These are phyloP conservation scores for Suhomyces sp. DNA, from an alignment of 805 yeast species.

Conservation along the genomic window DNA sequence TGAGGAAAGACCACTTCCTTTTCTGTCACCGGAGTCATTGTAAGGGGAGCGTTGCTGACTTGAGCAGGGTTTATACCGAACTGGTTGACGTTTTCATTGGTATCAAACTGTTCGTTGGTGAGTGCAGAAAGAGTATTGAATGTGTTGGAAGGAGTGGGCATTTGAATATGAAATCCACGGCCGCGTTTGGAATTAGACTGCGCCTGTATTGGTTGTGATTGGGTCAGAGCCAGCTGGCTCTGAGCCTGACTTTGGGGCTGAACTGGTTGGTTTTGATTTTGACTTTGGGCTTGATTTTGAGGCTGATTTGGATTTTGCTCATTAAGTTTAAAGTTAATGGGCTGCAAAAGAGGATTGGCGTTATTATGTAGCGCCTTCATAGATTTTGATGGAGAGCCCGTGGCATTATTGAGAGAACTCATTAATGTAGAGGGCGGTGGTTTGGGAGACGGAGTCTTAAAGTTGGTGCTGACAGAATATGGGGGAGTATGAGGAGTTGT, in stretches of 20 bases:
- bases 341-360: slow-evolving; percentile 50
- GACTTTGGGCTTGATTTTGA: background rate
- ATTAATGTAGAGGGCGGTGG: slow-evolving; percentile 20
- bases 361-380: slow-evolving; percentile 51
- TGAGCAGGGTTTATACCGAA: slow-evolving; percentile 61
- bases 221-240: too few species aligned
- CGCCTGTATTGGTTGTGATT: background rate
- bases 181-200: slow-evolving; percentile 30
- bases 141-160: slow-evolving; percentile 64
- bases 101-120: slow-evolving; percentile 27
- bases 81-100: slow-evolving; percentile 53
- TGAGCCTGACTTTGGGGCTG: background rate
- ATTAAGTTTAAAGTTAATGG: slow-evolving; percentile 45
- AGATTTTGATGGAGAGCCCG: slow-evolving; percentile 38
- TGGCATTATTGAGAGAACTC: slow-evolving; percentile 13
- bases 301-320: background rate
- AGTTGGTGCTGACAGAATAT: slow-evolving; percentile 31
- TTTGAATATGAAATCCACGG: slow-evolving; percentile 60
- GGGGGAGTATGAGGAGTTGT: slow-evolving; percentile 41
- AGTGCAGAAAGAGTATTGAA: slow-evolving; percentile 35
- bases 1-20: slow-evolving; percentile 26
- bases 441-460: slow-evolving; percentile 38
- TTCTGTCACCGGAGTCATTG: slow-evolving; percentile 82
- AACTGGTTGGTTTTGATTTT: background rate
- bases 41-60: slow-evolving; percentile 49